phyloP scores from a whole-genome alignment of 305 asterid species.

The Monarda citriodora region DNA sequence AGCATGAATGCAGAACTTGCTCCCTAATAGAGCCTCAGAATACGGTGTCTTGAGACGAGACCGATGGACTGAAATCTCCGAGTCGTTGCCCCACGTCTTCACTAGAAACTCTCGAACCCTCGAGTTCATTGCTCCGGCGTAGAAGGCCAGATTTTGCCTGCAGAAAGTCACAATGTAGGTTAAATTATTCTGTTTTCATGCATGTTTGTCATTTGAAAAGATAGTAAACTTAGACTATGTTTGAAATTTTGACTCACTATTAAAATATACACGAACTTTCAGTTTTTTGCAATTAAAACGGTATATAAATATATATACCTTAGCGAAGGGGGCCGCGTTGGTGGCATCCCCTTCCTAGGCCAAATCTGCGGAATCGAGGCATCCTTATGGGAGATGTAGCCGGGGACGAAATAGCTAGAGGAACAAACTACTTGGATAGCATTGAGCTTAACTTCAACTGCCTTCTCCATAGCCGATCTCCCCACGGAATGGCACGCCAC shows the following conservation, averaged over 20 bases:
- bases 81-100: constrained; percentile 54
- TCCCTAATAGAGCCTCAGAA: constrained; percentile 66
- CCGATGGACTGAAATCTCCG: constrained; percentile 54
- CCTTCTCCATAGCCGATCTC: constrained; percentile 76
- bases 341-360: constrained; percentile 67
- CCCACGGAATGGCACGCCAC: constrained; percentile 92
- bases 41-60: constrained; percentile 72
- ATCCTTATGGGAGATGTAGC: constrained; percentile 86
- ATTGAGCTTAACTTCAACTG: constrained; percentile 63
- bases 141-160: constrained; percentile 79
- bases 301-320: constrained; percentile 36
- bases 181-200: not conserved
- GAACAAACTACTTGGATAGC: constrained; percentile 94
- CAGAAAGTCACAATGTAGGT: not conserved
- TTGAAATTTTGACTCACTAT: too few species aligned
- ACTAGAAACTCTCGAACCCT: constrained; percentile 46
- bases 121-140: constrained; percentile 95
- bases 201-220: too few species aligned
- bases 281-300: not conserved
- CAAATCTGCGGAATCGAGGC: constrained; percentile 94
- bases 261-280: too few species aligned
- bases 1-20: constrained; percentile 93
- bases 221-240: too few species aligned
- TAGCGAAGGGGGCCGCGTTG: constrained; percentile 37
- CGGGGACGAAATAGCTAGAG: constrained; percentile 75